These are phyloP conservation scores for Paxillus ammoniavirescens DNA, from an alignment of 768 basidiomycete species.

Conservation along the genomic window DNA sequence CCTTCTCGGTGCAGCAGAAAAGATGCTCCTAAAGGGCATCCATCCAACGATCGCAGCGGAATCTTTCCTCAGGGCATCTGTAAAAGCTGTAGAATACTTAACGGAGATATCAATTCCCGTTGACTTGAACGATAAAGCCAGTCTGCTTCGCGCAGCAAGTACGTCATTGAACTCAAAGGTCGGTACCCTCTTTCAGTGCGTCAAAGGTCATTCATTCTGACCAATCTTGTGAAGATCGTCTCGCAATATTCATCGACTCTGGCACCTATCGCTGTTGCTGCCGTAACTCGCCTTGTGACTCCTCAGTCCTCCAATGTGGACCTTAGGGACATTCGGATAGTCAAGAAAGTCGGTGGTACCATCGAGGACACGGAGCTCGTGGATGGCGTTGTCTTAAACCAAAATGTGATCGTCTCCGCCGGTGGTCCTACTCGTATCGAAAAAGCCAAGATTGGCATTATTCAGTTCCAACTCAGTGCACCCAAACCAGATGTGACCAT, in stretches of 20 bases:
- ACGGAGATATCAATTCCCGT: constrained; percentile 92
- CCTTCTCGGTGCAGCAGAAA: constrained; percentile 91
- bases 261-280: constrained; percentile 97
- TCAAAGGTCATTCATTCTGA: constrained; percentile 5
- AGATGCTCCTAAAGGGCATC: constrained; percentile 94
- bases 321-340: constrained; percentile 91
- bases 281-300: constrained; percentile 88
- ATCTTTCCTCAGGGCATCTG: constrained; percentile 88
- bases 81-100: constrained; percentile 91
- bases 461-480: constrained; percentile 97
- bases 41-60: constrained; percentile 98
- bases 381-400: constrained; percentile 96
- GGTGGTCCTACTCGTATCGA: constrained; percentile 95
- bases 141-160: constrained; percentile 86
- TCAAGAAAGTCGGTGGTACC: constrained; percentile 98
- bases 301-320: constrained; percentile 93
- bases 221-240: constrained; percentile 66
- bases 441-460: constrained; percentile 97
- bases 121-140: constrained; percentile 83
- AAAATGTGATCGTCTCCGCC: constrained; percentile 86
- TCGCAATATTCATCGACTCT: constrained; percentile 98
- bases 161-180: constrained; percentile 98
- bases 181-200: constrained; percentile 8
- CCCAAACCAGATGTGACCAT: constrained; percentile 92
- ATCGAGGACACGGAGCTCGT: constrained; percentile 98